Evolutionary conservation across 306 rosid genomes (phyloP).

Genomic region (Medicago arabica): DNA sequence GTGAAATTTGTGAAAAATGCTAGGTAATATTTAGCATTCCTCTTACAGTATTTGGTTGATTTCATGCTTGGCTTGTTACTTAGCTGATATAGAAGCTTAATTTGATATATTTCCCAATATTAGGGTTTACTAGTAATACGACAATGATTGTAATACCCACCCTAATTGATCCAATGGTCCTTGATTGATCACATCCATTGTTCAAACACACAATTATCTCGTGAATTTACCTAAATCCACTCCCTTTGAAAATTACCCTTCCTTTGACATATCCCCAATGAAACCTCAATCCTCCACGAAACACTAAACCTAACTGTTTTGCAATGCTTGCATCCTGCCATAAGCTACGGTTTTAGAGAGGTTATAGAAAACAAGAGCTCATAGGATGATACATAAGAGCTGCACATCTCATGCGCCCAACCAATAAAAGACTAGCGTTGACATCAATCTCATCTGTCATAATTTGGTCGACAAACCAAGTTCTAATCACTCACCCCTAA

Average conservation of each 20-base stretch:
- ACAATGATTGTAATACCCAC: not conserved
- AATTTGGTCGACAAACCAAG: conserved; percentile 19
- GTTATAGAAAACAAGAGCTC: not conserved
- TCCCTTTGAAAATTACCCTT: conserved; percentile 13
- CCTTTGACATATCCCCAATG: conserved; percentile 2
- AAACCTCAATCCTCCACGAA: not conserved
- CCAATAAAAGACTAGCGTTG: not conserved
- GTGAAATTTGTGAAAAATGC: not conserved
- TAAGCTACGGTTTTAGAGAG: conserved; percentile 17
- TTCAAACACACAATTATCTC: conserved; percentile 4
- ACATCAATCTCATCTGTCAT: conserved; percentile 8
- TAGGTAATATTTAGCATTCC: not conserved
- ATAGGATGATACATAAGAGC: conserved; percentile 1
- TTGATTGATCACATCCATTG: conserved; percentile 8
- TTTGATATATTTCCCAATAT: conserved; percentile 7
- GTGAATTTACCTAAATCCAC: conserved; percentile 25
- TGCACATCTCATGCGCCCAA: not conserved
- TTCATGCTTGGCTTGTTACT: conserved; percentile 8
- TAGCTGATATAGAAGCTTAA: conserved; percentile 17
- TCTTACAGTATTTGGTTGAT: conserved; percentile 1
- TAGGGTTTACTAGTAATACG: not conserved
- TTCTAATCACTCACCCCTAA: conserved; percentile 19
- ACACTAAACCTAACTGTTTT: conserved; percentile 11
- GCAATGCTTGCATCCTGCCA: not conserved
- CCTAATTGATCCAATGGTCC: conserved; percentile 3